Base-by-base conservation (phyloP, 169 alveolate genomes). In the Plasmodium blacklocki region DNA sequence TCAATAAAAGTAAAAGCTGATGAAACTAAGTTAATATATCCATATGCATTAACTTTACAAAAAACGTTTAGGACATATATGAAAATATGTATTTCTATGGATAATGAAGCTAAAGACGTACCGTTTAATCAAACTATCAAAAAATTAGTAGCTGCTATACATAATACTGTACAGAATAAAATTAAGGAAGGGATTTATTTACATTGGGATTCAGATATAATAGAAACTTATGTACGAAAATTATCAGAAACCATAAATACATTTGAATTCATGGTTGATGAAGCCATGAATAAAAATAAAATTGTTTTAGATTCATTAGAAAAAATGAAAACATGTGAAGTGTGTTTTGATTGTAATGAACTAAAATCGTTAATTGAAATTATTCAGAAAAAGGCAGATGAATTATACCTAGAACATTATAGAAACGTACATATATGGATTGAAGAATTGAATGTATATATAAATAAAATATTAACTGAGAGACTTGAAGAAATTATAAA, bases 21-120 rank as follows among this genome's bases (percentile, higher is more conserved):
- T 68, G 99, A 98, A 86, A 97, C 97, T 23, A 97, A 97, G 94
- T 93, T 91, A 32, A 90, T 96, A 73, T 98, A 97, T 88, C 99
- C 99, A 15, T 93, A 70, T 60, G 89, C 93, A 23, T 39, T 83
- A 50, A 95, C 97, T 23, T 85, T 96, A 45, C 95, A 94, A 83
- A 98, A 97, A 75, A 95, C 97, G 29, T 92, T 96, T 32, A 94
- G 96, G n/a, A 96, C 97, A 1, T 97, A 95, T 89, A 89, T 86
- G 92, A 86, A 86, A 73, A 86, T 73, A 26, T 86, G 92, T 66
- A 49, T 86, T 21, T 70, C 49, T 39, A 71, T 86, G 75, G 92
- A 86, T 64, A 86, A 86, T 56, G 78, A 86, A 43, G 86, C 88
- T 12, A 86, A 86, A 18, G 29, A 18, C 0, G 11, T 72, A 49